These are phyloP conservation scores for Aspergillus fructus DNA, from an alignment of 2,329 filamentous ascomycete genomes.

Conservation along the genomic window DNA sequence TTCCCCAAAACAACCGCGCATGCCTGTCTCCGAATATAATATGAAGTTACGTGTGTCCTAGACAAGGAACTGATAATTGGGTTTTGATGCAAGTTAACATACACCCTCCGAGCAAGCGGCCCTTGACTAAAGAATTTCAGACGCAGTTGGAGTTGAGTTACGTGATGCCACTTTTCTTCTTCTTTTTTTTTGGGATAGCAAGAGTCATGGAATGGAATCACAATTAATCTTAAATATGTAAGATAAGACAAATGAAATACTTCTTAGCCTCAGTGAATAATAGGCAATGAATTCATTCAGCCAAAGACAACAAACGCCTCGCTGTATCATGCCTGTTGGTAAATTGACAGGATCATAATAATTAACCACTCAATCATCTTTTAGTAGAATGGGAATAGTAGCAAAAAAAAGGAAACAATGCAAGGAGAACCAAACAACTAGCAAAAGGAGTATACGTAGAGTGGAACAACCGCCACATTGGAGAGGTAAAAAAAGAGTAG, in stretches of 20 bases:
- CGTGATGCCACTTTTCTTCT: too few species aligned
- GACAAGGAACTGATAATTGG: too few species aligned
- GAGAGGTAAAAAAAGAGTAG: neutral
- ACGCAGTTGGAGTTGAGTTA: too few species aligned
- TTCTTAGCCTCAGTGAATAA: neutral
- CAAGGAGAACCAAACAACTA: neutral
- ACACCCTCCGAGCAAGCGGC: too few species aligned
- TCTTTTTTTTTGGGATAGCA: too few species aligned
- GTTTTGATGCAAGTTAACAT: too few species aligned
- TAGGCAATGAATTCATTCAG: neutral
- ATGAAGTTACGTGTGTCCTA: too few species aligned
- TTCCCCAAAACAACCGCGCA: too few species aligned
- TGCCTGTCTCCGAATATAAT: too few species aligned
- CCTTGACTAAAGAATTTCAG: too few species aligned
- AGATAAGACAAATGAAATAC: neutral
- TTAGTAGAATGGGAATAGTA: neutral
- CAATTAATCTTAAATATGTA: neutral
- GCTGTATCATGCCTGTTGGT: slow-evolving; percentile 2
- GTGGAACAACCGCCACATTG: neutral
- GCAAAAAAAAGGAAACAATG: neutral
- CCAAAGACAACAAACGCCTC: slow-evolving; percentile 8
- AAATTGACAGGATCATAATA: neutral
- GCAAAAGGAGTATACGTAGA: neutral
- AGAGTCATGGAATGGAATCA: too few species aligned
- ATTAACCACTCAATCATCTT: slow-evolving; percentile 2